Conservation (phyloP, 2,329 filamentous ascomycete species). For the Pyricularia grisea region DNA sequence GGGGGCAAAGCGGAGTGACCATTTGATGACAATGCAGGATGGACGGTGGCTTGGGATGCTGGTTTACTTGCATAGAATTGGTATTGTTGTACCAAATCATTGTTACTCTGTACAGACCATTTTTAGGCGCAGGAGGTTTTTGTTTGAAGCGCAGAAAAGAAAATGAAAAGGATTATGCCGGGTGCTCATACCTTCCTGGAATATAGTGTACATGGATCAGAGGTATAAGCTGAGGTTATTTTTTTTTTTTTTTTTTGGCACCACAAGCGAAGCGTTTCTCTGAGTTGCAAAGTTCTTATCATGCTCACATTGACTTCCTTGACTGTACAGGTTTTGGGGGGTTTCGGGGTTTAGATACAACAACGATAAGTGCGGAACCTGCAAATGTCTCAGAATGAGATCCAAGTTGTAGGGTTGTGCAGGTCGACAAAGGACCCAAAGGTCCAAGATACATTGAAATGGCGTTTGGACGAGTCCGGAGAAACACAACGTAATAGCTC, state of each 20-base stretch:
- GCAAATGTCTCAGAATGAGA: too few relatives aligned
- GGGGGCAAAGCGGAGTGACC: constrained; percentile 6
- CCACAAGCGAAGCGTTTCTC: background rate
- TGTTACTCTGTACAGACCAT: background rate
- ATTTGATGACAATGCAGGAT: background rate
- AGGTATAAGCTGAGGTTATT: background rate
- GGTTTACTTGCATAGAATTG: constrained; percentile 3
- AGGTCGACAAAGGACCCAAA: too few relatives aligned
- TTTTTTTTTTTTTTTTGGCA: background rate
- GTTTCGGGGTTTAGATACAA: background rate
- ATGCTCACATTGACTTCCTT: background rate
- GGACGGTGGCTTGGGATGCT: background rate
- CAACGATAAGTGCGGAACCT: background rate
- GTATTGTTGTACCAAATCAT: constrained; percentile 10
- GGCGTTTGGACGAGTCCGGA: background rate
- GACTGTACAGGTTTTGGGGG: background rate
- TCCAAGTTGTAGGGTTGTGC: too few relatives aligned
- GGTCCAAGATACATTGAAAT: too few relatives aligned
- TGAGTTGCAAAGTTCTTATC: background rate
- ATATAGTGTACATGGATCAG: background rate
- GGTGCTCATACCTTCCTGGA: background rate
- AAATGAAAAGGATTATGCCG: background rate
- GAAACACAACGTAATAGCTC: background rate
- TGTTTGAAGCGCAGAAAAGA: background rate
- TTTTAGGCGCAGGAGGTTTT: background rate